Percentiles rank a stretch among this genome's conserved stretches.
These are phyloP conservation scores for Fagopyrum tataricum DNA, from an alignment of 148 eudicot species.

Conservation along the genomic window DNA sequence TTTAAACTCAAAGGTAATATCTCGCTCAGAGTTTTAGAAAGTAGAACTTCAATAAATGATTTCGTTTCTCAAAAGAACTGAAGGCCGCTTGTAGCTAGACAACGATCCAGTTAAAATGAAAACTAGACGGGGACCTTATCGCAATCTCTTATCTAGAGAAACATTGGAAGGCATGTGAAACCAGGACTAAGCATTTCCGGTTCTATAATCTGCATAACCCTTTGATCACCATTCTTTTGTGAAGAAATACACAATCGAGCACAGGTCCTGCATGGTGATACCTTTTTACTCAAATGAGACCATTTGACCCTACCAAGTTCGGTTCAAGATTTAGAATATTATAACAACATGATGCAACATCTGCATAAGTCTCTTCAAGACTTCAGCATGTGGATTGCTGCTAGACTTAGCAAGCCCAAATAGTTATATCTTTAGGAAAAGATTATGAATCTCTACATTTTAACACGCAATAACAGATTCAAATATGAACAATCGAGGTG, in stretches of 20 bases:
- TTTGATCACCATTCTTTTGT: too few species aligned
- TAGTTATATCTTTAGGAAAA: not conserved
- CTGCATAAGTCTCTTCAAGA: not conserved
- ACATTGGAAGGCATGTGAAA: not conserved
- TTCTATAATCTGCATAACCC: not conserved
- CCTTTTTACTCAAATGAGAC: too few species aligned
- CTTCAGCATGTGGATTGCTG: not conserved
- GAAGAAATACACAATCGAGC: too few species aligned
- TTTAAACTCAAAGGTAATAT: not conserved
- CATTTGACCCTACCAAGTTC: not conserved
- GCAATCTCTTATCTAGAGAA: not conserved
- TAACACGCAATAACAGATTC: not conserved
- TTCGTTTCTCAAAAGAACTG: not conserved
- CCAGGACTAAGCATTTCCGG: not conserved
- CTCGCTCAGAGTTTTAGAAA: not conserved
- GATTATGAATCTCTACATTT: not conserved
- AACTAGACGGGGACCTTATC: not conserved
- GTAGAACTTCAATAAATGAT: not conserved
- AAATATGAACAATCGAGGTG: not conserved
- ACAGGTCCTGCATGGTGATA: too few species aligned
- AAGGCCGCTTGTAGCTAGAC: not conserved
- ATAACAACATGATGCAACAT: not conserved
- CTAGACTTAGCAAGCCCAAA: conserved; percentile 9
- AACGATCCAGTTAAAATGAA: not conserved
- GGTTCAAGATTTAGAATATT: not conserved